Evolutionary conservation across 352 stramenopile species (phyloP).

Genomic region (Phytophthora capsici): DNA sequence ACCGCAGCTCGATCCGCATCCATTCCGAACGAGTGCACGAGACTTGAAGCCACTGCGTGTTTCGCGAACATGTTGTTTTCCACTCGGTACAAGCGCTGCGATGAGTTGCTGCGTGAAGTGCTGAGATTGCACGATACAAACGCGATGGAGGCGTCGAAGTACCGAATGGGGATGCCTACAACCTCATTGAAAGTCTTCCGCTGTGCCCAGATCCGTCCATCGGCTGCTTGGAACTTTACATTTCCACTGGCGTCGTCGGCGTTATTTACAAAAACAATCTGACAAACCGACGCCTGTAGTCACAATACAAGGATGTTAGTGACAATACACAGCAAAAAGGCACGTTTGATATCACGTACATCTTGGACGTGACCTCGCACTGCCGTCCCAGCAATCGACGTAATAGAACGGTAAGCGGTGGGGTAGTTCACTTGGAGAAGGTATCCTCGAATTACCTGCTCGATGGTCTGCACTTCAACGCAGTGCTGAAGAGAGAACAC

Average conservation of each 20-base stretch:
- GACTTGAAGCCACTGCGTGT: constrained; percentile 58
- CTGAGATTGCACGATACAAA: constrained; percentile 85
- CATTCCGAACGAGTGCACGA: constrained; percentile 86
- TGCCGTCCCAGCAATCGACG: constrained; percentile 73
- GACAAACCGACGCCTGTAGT: constrained; percentile 67
- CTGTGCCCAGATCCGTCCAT: constrained; percentile 78
- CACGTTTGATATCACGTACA: constrained; percentile 41
- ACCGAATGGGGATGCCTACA: constrained; percentile 79
- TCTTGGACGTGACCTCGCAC: constrained; percentile 66
- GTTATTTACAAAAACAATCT: constrained; percentile 90
- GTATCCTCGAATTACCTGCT: constrained; percentile 74
- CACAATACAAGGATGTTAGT: constrained; percentile 16
- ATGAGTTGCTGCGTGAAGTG: constrained; percentile 37
- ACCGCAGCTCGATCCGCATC: constrained; percentile 73
- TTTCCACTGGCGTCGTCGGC: constrained; percentile 83
- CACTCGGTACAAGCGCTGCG: constrained; percentile 33
- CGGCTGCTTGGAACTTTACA: constrained; percentile 69
- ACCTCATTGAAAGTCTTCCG: constrained; percentile 81
- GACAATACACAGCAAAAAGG: background rate
- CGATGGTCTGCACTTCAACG: constrained; percentile 63
- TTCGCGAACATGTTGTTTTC: constrained; percentile 51
- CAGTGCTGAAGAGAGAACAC: constrained; percentile 86
- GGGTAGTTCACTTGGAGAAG: constrained; percentile 83
- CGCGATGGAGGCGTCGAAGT: constrained; percentile 86
- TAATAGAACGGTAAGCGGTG: constrained; percentile 80